Percentiles rank a stretch among this genome's conserved stretches.
phyloP scores from a whole-genome alignment of 805 yeast species.

The Saccharomycopsis capsularis region DNA sequence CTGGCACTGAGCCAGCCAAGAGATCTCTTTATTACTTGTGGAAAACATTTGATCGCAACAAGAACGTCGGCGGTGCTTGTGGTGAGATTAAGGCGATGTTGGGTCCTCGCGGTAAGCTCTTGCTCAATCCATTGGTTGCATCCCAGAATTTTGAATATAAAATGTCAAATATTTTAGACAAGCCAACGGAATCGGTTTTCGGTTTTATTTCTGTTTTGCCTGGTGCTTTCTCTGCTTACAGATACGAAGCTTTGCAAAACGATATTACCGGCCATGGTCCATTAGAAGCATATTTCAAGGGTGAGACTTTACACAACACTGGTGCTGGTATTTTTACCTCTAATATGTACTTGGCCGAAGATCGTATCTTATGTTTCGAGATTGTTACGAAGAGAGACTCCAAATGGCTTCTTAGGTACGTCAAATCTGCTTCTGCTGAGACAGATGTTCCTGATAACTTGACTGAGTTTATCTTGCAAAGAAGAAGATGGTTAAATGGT shows the following conservation, averaged over 20 bases:
- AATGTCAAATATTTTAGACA: conserved; percentile 89
- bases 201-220: conserved; percentile 94
- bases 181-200: conserved; percentile 91
- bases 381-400: conserved; percentile 73
- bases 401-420: conserved; percentile 77
- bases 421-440: conserved; percentile 81
- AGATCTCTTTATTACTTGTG: conserved; percentile 84
- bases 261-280: conserved; percentile 70
- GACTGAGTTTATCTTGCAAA: conserved; percentile 81
- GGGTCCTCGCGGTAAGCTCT: conserved; percentile 49
- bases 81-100: conserved; percentile 90
- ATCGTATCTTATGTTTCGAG: conserved; percentile 91
- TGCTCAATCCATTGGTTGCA: conserved; percentile 87
- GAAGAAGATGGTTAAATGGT: conserved; percentile 96
- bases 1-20: conserved; percentile 87
- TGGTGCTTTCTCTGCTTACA: conserved; percentile 93
- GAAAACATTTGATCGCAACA: conserved; percentile 70
- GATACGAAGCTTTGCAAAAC: conserved; percentile 72
- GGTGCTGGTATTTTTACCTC: conserved; percentile 83
- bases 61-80: conserved; percentile 94
- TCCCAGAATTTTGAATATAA: conserved; percentile 97
- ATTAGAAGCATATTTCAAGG: conserved; percentile 82
- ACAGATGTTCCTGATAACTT: conserved; percentile 93
- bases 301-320: conserved; percentile 60
- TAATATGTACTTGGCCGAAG: conserved; percentile 96